Evolutionary conservation across 2,329 filamentous ascomycete genomes (phyloP).

Genomic region (Claviceps quebecensis): DNA sequence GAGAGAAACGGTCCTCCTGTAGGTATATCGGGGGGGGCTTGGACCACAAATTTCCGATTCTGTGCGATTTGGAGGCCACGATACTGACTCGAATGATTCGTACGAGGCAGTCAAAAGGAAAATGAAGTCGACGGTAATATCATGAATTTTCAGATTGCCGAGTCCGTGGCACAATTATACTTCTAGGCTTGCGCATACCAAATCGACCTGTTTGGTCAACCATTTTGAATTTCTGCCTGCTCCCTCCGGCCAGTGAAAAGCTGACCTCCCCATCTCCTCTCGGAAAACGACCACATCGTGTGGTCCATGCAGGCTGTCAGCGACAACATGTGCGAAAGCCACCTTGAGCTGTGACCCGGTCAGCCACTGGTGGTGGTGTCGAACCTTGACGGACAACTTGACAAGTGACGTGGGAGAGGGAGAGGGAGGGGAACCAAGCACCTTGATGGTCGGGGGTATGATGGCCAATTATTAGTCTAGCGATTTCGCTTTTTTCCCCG

Average conservation of each 20-base stretch:
- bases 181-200: background rate
- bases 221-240: background rate
- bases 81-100: background rate
- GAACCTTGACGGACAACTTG: conserved; percentile 5
- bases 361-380: background rate
- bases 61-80: background rate
- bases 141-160: background rate
- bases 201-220: background rate
- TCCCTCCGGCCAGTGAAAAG: background rate
- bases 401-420: background rate
- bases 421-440: background rate
- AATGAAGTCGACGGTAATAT: background rate
- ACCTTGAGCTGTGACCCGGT: background rate
- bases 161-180: background rate
- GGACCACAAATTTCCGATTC: background rate
- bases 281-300: background rate
- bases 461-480: background rate
- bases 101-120: background rate
- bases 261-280: background rate
- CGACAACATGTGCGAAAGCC: too few relatives aligned
- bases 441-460: background rate
- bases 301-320: background rate
- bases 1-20: background rate
- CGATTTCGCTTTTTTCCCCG: background rate
- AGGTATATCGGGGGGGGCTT: background rate